Conservation (phyloP, 163 green algal genomes). For the Trebouxiophyceae sp. region DNA sequence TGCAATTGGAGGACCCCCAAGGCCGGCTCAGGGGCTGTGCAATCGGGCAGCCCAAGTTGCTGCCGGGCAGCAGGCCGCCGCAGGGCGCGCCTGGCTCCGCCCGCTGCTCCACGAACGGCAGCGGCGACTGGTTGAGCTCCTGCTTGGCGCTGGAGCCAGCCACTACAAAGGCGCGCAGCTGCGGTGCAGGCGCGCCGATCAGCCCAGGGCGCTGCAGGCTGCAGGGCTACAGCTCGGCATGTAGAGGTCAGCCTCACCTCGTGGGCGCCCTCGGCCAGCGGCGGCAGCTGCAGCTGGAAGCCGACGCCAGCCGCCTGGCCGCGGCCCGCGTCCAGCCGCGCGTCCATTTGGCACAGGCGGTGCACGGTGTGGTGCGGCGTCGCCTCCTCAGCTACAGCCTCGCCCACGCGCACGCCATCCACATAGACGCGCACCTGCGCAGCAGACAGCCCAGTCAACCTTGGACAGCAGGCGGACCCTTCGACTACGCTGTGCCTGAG, state of each 20-base stretch:
- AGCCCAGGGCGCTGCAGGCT: no score
- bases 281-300: conserved; percentile 33
- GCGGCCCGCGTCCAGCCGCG: conserved; percentile 4
- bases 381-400: conserved; percentile 6
- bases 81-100: conserved; percentile 17
- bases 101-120: conserved; percentile 34
- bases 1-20: no score
- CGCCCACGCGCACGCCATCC: conserved; percentile 30
- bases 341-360: conserved; percentile 24
- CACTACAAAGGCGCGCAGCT: no score
- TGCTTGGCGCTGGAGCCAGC: conserved; percentile 21
- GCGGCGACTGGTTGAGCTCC: conserved; percentile 40
- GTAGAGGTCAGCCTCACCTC: conserved; percentile 20
- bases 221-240: no score
- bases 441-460: no score
- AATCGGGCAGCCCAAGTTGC: no score
- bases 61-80: no score
- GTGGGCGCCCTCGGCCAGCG: conserved; percentile 26
- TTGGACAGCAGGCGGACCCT: no score
- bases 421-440: conserved; percentile 38
- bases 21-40: no score
- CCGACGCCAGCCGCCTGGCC: conserved; percentile 25
- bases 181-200: no score
- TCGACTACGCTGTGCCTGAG: no score
- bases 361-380: conserved; percentile 27